phyloP scores from a whole-genome alignment of 768 basidiomycete genomes.

The Auriscalpium microsporum region DNA sequence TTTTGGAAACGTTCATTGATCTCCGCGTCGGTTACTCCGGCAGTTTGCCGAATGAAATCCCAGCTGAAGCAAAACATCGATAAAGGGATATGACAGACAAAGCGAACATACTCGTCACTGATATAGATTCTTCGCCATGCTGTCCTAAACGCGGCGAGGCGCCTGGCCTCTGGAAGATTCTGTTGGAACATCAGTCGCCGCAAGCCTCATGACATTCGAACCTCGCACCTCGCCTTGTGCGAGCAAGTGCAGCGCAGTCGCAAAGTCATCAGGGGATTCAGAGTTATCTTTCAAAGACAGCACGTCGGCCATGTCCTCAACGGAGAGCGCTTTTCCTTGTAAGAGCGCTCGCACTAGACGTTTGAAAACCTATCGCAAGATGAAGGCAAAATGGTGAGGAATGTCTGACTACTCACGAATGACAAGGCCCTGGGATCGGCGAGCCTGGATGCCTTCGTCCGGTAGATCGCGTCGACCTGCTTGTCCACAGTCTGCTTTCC shows the following conservation, averaged over 20 bases:
- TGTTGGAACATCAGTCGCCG: conserved; percentile 18
- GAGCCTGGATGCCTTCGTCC: conserved; percentile 40
- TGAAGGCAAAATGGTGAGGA: too few species aligned
- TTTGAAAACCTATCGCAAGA: conserved; percentile 51
- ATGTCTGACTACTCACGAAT: conserved; percentile 28
- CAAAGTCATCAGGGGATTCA: conserved; percentile 51
- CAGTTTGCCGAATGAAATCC: conserved; percentile 65
- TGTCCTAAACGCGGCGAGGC: conserved; percentile 58
- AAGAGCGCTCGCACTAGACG: conserved; percentile 59
- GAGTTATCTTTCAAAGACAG: conserved; percentile 79
- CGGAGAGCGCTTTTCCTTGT: conserved; percentile 62
- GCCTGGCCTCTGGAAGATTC: conserved; percentile 65
- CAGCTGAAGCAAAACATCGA: conserved; percentile 45
- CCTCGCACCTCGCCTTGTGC: conserved; percentile 35
- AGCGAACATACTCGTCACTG: conserved; percentile 63
- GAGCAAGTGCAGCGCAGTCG: conserved; percentile 60
- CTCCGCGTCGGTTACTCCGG: conserved; percentile 68
- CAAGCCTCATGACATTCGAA: not conserved
- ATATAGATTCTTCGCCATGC: conserved; percentile 86
- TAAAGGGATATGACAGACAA: not conserved
- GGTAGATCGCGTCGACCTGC: conserved; percentile 57
- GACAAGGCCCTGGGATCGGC: conserved; percentile 42
- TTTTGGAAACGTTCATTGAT: conserved; percentile 59
- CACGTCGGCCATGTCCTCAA: conserved; percentile 79
- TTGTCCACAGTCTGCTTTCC: conserved; percentile 55